Base-by-base conservation (phyloP, 495 filamentous ascomycete species). In the Neurospora hispaniola region DNA sequence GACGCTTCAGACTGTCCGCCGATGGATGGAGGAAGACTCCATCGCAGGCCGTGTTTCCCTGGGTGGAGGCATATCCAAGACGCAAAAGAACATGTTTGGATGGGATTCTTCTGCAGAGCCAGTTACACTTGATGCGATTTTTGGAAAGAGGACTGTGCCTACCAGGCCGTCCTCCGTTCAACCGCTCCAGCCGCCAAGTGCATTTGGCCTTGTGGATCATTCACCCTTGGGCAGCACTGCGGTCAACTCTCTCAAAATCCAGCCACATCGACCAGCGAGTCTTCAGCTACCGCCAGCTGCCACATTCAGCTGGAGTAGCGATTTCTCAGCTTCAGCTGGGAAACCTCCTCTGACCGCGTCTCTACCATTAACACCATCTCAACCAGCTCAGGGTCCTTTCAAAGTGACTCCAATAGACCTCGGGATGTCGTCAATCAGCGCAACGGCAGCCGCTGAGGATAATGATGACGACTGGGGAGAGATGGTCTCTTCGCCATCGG, bases 21-120 rank as follows among this genome's bases (percentile, higher is more conserved):
- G 85, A 35, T 90, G 89, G 89, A 87, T 89, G 81, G 85, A 86
- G 69, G 86, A 89, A 76, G 88, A 88, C 74, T 86, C 84, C 9
- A 84, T 86, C 54, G 79, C 83, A 35, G 86, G 87, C 6, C 83
- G 84, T 35, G 80, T 82, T 14, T 82, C 82, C 0, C 78, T 88
- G 11, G 87, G 86, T 9, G 83, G 79, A 31, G 79, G 78, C 9
- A 79, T 77, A 9, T 77, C 80, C 73, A 82, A 81, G 31, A 83
- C 82, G 14, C 81, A 81, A 31, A 83, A 83, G 62, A 82, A 81
- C 72, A 81, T 86, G 71, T 89, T 89, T 75, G 85, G 86, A 8
- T 88, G 87, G 86, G 84, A 87, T 69, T 83, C 85, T 2, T 81
- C 84, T 42, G 82, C 81, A 7, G 78, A 82, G 44, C 84, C 86